Base-by-base conservation (phyloP, 169 alveolate genomes). In the Babesia gibsoni region DNA sequence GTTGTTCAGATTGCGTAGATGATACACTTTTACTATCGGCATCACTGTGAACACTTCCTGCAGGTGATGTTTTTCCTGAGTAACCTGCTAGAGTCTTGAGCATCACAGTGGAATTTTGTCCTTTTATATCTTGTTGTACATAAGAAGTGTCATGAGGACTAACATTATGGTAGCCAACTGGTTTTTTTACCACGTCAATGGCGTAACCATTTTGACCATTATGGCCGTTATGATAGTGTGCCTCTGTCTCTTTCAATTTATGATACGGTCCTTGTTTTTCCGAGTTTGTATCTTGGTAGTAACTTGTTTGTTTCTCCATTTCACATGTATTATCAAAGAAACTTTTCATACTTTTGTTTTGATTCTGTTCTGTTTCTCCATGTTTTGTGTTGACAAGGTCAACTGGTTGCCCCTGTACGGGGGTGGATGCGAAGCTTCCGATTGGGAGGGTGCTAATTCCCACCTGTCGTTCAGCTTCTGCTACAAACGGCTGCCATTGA, bases 391-490 rank as follows among this genome's bases (percentile, higher is more conserved):
- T 56, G 25, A 48, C 58, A 12, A 46, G 33, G 41, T 43, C 49
- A 10, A 43, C 10, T 39, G 72, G 72, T 12, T 23, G 32, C 4
- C 29, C 46, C 10, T 22, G 5, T 22, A 12, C 16, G 9, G 23
- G 5, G 25, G 3, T 7, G 12, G 23, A 32, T 32, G 72, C 2
- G 12, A 42, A 61, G 46, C 46, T 41, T 48, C 72, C 72, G 3
- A 43, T 43, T 41, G 72, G 56, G 61, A 45, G 39, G 5, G 59
- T 32, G 39, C 35, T 61, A 14, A 43, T 27, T 22, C 68, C 58
- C 39, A 61, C 58, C 33, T 61, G 61, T n/a, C 49, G 46, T 6
- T 36, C 53, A 41, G 4, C 12, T 23, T 23, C 23, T 41, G 1
- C 42, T 32, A 54, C 22, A 1, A 58, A 20, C 27, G 68, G 52